These are phyloP conservation scores for Pontederia crassipes DNA, from an alignment of 176 grass and related monocot genomes.

Conservation along the genomic window DNA sequence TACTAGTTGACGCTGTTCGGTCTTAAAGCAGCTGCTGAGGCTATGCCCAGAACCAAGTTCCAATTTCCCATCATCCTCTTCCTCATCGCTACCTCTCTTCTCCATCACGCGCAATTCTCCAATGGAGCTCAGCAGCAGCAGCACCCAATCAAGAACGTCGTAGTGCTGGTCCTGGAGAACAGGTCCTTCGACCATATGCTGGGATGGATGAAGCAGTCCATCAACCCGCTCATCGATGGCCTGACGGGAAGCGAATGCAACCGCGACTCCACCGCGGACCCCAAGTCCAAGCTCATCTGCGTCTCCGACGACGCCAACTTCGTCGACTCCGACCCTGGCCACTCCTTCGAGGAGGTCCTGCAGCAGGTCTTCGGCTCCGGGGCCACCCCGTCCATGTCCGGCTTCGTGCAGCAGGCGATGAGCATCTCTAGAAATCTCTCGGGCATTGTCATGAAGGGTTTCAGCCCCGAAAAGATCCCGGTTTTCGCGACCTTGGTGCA, in stretches of 20 bases:
- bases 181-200: slow-evolving; percentile 97
- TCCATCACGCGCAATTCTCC: not conserved
- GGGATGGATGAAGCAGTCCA: slow-evolving; percentile 63
- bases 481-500: slow-evolving; percentile 55
- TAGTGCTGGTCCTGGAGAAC: slow-evolving; percentile 90
- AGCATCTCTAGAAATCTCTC: slow-evolving; percentile 42
- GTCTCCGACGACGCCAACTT: slow-evolving; percentile 67
- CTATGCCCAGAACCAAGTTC: slow-evolving; percentile 1
- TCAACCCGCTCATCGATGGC: slow-evolving; percentile 65
- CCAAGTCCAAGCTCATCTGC: slow-evolving; percentile 27
- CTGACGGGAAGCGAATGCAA: slow-evolving; percentile 79
- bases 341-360: slow-evolving; percentile 83
- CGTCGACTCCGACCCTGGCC: slow-evolving; percentile 69
- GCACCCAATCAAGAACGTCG: slow-evolving; percentile 33
- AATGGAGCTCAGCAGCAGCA: not conserved
- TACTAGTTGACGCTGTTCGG: too few species aligned
- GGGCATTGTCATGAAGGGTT: slow-evolving; percentile 64
- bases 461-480: slow-evolving; percentile 53
- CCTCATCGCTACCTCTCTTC: not conserved
- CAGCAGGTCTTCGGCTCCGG: slow-evolving; percentile 54
- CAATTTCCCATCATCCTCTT: not conserved
- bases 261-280: slow-evolving; percentile 24
- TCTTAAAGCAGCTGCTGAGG: too few species aligned
- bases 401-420: slow-evolving; percentile 75
- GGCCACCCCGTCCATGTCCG: slow-evolving; percentile 49